Percentiles rank a stretch among this genome's conserved stretches.
These are phyloP conservation scores for Ogataea hybrid DNA, from an alignment of 1,139 yeast species.

Conservation along the genomic window DNA sequence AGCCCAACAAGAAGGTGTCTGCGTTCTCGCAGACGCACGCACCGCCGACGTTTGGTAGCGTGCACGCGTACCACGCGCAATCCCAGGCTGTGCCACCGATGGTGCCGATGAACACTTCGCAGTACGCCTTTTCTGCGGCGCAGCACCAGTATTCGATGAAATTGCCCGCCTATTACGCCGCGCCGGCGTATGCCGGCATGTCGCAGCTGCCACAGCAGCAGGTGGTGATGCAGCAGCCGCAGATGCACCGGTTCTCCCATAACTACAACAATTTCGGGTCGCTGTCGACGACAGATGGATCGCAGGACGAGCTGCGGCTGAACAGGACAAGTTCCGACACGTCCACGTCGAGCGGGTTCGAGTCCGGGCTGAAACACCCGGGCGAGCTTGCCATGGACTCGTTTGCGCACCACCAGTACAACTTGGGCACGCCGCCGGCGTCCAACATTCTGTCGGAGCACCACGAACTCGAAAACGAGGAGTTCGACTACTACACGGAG, in stretches of 20 bases:
- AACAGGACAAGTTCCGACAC: conserved; percentile 37
- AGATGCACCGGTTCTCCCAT: conserved; percentile 22
- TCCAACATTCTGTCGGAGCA: conserved; percentile 8
- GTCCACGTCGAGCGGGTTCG: conserved; percentile 36
- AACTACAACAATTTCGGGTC: conserved; percentile 35
- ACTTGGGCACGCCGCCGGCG: conserved; percentile 1
- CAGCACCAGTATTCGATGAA: conserved; percentile 11
- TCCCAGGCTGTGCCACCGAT: not conserved
- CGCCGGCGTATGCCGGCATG: conserved; percentile 10
- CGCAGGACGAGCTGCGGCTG: conserved; percentile 35
- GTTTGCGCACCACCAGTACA: conserved; percentile 3
- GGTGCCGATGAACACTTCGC: conserved; percentile 7
- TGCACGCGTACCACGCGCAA: conserved; percentile 4
- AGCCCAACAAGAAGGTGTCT: conserved; percentile 10
- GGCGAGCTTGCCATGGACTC: conserved; percentile 14
- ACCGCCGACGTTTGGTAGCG: conserved; percentile 19
- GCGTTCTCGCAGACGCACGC: conserved; percentile 10
- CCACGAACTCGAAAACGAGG: conserved; percentile 11
- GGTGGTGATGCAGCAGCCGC: conserved; percentile 13
- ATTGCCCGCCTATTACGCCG: conserved; percentile 7
- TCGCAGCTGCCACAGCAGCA: conserved; percentile 21
- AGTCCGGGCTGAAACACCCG: conserved; percentile 16
- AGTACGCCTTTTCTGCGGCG: conserved; percentile 13
- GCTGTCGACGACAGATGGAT: conserved; percentile 37
- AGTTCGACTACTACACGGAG: conserved; percentile 44